Evolutionary conservation across 2,329 filamentous ascomycete species (phyloP).

Genomic region (Fusarium stilboides): DNA sequence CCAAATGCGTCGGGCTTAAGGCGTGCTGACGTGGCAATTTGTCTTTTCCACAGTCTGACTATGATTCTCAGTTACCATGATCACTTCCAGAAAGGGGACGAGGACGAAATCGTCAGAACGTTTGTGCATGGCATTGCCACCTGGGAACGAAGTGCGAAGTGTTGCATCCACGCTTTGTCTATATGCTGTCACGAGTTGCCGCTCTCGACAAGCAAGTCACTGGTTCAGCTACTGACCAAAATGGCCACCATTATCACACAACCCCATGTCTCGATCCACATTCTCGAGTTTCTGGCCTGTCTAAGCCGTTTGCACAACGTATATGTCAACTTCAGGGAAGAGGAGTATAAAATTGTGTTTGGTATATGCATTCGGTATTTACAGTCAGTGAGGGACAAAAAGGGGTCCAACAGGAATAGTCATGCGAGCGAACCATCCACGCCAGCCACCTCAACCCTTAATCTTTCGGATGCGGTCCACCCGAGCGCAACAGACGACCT

Average conservation of each 20-base stretch:
- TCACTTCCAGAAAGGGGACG: conserved; percentile 85
- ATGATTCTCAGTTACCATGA: conserved; percentile 93
- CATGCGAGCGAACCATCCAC: conserved; percentile 61
- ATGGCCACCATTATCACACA: conserved; percentile 98
- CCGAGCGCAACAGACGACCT: conserved; percentile 75
- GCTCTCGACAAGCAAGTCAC: conserved; percentile 85
- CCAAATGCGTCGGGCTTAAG: conserved; percentile 84
- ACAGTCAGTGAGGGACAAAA: conserved; percentile 84
- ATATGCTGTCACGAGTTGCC: conserved; percentile 97
- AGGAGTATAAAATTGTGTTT: conserved; percentile 94
- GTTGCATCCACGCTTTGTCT: conserved; percentile 93
- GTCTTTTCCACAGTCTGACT: conserved; percentile 87
- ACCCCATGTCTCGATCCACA: conserved; percentile 90
- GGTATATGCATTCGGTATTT: conserved; percentile 95
- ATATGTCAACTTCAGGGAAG: conserved; percentile 89
- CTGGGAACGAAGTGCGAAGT: conserved; percentile 89
- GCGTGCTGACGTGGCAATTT: conserved; percentile 89
- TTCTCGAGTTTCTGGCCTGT: conserved; percentile 93
- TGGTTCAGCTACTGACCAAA: conserved; percentile 89
- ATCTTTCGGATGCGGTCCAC: conserved; percentile 42
- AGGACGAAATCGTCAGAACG: conserved; percentile 89
- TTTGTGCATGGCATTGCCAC: conserved; percentile 89
- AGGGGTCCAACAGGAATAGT: conserved; percentile 63
- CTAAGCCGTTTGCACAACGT: conserved; percentile 87
- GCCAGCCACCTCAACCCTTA: conserved; percentile 41